These are phyloP conservation scores for Knufia fluminis DNA, from an alignment of 2,329 filamentous ascomycete species.

Conservation along the genomic window DNA sequence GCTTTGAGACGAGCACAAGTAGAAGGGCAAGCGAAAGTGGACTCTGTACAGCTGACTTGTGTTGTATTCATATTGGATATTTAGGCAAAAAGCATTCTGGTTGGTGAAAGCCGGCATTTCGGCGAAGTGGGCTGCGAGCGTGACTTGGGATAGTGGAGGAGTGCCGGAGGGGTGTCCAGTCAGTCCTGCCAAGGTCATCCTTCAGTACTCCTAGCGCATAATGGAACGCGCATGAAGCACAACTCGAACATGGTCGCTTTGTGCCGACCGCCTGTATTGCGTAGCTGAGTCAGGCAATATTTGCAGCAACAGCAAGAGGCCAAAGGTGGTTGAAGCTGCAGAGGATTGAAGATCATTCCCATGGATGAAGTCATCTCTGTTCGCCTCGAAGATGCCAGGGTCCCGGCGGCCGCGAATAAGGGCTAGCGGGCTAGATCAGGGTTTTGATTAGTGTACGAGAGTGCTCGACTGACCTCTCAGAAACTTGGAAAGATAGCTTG, in stretches of 20 bases:
- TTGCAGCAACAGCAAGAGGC: neutral
- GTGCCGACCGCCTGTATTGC: neutral
- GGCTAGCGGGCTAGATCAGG: too few relatives aligned
- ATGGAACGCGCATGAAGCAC: neutral
- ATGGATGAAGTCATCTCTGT: too few relatives aligned
- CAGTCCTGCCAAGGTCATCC: too few relatives aligned
- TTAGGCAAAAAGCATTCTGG: neutral
- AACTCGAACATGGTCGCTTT: neutral
- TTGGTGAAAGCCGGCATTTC: neutral
- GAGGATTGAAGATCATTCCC: too few relatives aligned
- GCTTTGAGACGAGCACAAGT: neutral
- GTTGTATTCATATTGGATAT: neutral
- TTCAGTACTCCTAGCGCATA: too few relatives aligned
- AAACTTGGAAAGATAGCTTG: too few relatives aligned
- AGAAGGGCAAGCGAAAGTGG: neutral
- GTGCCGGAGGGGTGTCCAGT: too few relatives aligned
- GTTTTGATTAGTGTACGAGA: too few relatives aligned
- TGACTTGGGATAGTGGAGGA: too few relatives aligned
- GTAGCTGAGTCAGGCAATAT: neutral
- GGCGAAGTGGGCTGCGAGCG: neutral
- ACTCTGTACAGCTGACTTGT: neutral
- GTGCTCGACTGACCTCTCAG: too few relatives aligned
- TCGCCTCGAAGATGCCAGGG: too few relatives aligned
- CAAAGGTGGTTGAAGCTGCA: neutral
- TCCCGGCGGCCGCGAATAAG: too few relatives aligned